These are phyloP conservation scores for Uncinocarpus reesii DNA, from an alignment of 2,329 filamentous ascomycete genomes.

Conservation along the genomic window DNA sequence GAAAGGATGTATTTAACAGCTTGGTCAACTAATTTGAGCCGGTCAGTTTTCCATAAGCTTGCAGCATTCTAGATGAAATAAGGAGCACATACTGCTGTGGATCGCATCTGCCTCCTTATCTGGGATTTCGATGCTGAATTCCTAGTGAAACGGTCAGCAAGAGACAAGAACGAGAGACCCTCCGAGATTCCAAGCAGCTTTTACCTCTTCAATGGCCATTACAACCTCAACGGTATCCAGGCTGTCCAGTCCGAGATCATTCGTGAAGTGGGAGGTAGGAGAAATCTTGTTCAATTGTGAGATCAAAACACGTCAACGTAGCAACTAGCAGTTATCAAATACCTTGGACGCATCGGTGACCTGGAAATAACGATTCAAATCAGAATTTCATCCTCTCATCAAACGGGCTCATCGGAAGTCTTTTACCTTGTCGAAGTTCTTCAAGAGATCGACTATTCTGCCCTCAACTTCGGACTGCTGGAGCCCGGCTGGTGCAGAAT, in stretches of 20 bases:
- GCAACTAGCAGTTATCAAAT: slow-evolving; percentile 18
- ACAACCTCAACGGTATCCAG: slow-evolving; percentile 98
- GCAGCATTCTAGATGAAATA: too few species aligned
- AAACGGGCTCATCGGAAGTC: background rate
- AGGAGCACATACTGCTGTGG: slow-evolving; percentile 76
- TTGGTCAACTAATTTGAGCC: slow-evolving; percentile 64
- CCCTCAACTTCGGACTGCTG: slow-evolving; percentile 78
- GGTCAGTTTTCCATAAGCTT: too few species aligned
- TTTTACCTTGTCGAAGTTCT: slow-evolving; percentile 92
- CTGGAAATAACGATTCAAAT: slow-evolving; percentile 19
- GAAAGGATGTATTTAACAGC: slow-evolving; percentile 87
- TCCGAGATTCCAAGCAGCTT: background rate
- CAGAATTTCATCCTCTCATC: slow-evolving; percentile 15
- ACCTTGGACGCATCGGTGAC: slow-evolving; percentile 48
- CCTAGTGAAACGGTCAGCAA: slow-evolving; percentile 35
- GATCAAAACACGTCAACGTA: slow-evolving; percentile 17
- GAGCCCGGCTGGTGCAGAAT: slow-evolving; percentile 71
- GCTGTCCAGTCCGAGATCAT: slow-evolving; percentile 93
- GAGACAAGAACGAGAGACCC: slow-evolving; percentile 12
- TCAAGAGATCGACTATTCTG: slow-evolving; percentile 81
- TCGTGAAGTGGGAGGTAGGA: slow-evolving; percentile 77
- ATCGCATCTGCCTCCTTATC: slow-evolving; percentile 94
- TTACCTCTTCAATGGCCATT: slow-evolving; percentile 98
- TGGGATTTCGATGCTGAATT: slow-evolving; percentile 90
- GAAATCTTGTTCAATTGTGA: slow-evolving; percentile 55